Evolutionary conservation across 169 alveolate species (phyloP), one percentile per base, ranked within the genome.

Genomic region (Theileria annulata): DNA sequence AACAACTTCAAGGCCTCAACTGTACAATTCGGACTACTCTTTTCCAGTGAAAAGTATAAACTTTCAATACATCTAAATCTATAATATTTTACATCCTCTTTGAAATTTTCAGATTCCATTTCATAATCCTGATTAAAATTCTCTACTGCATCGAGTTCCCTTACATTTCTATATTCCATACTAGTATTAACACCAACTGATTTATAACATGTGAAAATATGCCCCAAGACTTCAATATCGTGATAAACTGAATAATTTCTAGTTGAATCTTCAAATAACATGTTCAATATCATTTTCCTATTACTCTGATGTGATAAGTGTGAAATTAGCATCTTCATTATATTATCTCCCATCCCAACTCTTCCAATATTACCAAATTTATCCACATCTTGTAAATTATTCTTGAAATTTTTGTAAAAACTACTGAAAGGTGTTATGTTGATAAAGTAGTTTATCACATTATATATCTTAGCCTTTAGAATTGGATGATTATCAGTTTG

Each of bases 1-100:
- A 81, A 54, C 19, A 81, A 49, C 79, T 33, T 49, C 75, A 81
- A 47, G 5, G 88, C 77, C 54, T 81, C 88, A 49, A 81, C 67
- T 28, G 85, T 76, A 31, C 37, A 75, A 77, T 71, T 80, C 0
- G 67, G 28, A 2, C 33, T 70, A 9, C 42, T 42, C 21, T 83
- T 83, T 42, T 81, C 85, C 23, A 54, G 37, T 13, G 88, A 70
- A 30, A 81, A 28, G 48, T 58, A 75, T n/a, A 81, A 30, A 64
- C 51, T 74, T 33, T 81, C 88, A 27, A 49, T 60, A 30, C 78
- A 47, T 71, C 66, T 56, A 19, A 19, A 21, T 8, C 66, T 19
- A 25, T 56, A 25, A 25, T 56, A 56, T 27, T 19, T 19, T 8
- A 56, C 31, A 25, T 56, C 66, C n/a, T 56, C 35, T 25, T 21